Conservation (phyloP, 1,284 basidiomycete genomes). For the Ceratobasidium sp. region DNA sequence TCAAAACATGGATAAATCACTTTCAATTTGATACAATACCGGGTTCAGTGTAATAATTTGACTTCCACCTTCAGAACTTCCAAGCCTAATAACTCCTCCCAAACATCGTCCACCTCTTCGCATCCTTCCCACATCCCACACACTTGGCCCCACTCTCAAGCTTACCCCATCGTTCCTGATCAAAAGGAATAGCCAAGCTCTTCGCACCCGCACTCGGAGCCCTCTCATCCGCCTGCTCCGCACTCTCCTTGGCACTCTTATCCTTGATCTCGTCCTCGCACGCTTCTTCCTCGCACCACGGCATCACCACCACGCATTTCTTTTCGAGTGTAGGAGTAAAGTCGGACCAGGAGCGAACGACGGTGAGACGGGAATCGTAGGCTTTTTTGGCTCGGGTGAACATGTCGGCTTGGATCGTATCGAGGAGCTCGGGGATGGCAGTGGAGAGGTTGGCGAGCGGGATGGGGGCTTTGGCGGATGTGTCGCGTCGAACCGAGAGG, state of each 20-base stretch:
- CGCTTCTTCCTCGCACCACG: constrained; percentile 94
- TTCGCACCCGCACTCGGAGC: constrained; percentile 99
- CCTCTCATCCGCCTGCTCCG: constrained; percentile 89
- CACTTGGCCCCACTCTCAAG: constrained; percentile 87
- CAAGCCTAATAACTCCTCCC: constrained; percentile 74
- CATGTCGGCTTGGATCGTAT: constrained; percentile 92
- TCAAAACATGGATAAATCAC: too few species aligned
- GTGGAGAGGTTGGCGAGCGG: constrained; percentile 70
- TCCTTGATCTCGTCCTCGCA: constrained; percentile 99
- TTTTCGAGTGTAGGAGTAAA: constrained; percentile 90
- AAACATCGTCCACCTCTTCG: constrained; percentile 94
- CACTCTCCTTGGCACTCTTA: constrained; percentile 68
- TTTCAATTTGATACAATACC: too few species aligned
- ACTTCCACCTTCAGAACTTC: too few species aligned
- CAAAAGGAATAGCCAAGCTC: constrained; percentile 96
- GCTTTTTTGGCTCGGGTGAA: constrained; percentile 79
- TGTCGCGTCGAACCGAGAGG: constrained; percentile 90
- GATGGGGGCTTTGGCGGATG: constrained; percentile 80
- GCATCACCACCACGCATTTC: constrained; percentile 90
- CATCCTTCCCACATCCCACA: constrained; percentile 82
- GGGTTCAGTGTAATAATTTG: too few species aligned
- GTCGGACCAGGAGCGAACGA: constrained; percentile 89
- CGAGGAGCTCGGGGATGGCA: constrained; percentile 74
- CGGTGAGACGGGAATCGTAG: constrained; percentile 79
- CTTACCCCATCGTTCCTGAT: constrained; percentile 82